phyloP scores from a whole-genome alignment of 2,329 filamentous ascomycete genomes.

The Fusarium newnesense region DNA sequence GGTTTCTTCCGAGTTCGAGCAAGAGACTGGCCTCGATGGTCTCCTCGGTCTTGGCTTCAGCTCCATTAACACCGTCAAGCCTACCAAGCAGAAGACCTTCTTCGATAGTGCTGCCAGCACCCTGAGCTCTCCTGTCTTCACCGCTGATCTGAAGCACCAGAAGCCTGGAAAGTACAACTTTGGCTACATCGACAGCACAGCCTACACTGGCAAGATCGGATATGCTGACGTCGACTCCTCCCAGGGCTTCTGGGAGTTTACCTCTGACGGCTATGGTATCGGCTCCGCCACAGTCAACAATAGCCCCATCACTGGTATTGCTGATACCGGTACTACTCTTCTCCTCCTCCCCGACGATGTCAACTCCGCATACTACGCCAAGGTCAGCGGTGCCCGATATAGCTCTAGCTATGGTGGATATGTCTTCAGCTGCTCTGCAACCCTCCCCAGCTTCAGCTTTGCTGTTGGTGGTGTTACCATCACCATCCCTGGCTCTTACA shows the following conservation, averaged over 20 bases:
- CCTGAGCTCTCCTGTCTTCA: slow-evolving; percentile 64
- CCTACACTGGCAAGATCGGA: slow-evolving; percentile 70
- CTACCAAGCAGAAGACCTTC: slow-evolving; percentile 55
- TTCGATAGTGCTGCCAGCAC: slow-evolving; percentile 47
- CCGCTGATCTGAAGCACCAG: slow-evolving; percentile 71
- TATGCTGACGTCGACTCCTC: slow-evolving; percentile 70
- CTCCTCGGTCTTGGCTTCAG: slow-evolving; percentile 58
- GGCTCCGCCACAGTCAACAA: slow-evolving; percentile 45
- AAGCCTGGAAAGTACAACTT: slow-evolving; percentile 75
- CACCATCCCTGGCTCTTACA: slow-evolving; percentile 63
- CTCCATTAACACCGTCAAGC: slow-evolving; percentile 55
- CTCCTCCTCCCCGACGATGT: slow-evolving; percentile 67
- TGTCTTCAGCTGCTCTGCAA: slow-evolving; percentile 58
- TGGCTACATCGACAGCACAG: slow-evolving; percentile 71
- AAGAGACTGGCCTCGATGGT: slow-evolving; percentile 52
- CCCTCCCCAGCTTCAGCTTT: slow-evolving; percentile 62
- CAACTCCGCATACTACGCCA: slow-evolving; percentile 60
- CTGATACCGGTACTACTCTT: slow-evolving; percentile 72
- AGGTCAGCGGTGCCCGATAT: slow-evolving; percentile 56
- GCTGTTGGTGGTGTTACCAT: slow-evolving; percentile 69
- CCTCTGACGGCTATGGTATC: slow-evolving; percentile 33
- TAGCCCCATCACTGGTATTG: slow-evolving; percentile 54
- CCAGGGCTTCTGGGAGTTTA: slow-evolving; percentile 73
- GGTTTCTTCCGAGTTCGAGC: slow-evolving; percentile 53
- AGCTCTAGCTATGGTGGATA: slow-evolving; percentile 55